Base-by-base conservation (phyloP, 805 yeast species). In the Metschnikowia arizonensis region DNA sequence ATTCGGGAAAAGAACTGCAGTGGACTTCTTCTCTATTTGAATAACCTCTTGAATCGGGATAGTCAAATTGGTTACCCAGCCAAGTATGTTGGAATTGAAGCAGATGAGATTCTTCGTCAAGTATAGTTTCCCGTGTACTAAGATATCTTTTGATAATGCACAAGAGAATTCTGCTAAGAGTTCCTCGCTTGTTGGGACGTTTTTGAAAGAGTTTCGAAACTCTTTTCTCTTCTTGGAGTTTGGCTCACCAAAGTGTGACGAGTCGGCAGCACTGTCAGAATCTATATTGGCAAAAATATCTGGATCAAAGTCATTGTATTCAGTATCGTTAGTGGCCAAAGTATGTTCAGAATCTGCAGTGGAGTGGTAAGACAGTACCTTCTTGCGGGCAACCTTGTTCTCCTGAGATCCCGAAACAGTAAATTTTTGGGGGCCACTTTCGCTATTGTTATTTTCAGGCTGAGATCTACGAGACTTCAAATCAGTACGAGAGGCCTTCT, bases 1-100 rank as follows among this genome's bases (percentile, higher is more conserved):
- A 57, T 83, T 84, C 5, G 88, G 88, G 49, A 84, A 81, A 12
- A 84, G 66, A 0, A 80, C 82, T 0, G 82, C 85, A 0, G 88
- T 83, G 12, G 78, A 73, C 58, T 74, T 78, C 60, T 83, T 83
- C 50, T 81, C 84, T 17, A 84, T 72, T 50, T 78, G 79, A 25
- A 81, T 73, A 18, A 84, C 78, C 52, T 83, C 86, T 44, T 70
- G 75, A 42, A 82, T 68, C 2, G 86, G 80, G 4, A 84, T 73
- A 3, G 73, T 58, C 15, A 82, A 57, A 48, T 77, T 76, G 1
- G 87, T 83, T 1, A 79, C 81, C 73, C 83, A 76, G 0, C 88
- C 88, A 46, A 83, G 66, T 37, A 84, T 75, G 52, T 81, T 83
- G 1, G 88, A 80, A 51, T 81, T 79, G 62, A 84, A 84, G 53